Percentiles rank a stretch among this genome's conserved stretches.
phyloP scores from a whole-genome alignment of 2,329 filamentous ascomycete species.

The Penicillium sclerotiorum region DNA sequence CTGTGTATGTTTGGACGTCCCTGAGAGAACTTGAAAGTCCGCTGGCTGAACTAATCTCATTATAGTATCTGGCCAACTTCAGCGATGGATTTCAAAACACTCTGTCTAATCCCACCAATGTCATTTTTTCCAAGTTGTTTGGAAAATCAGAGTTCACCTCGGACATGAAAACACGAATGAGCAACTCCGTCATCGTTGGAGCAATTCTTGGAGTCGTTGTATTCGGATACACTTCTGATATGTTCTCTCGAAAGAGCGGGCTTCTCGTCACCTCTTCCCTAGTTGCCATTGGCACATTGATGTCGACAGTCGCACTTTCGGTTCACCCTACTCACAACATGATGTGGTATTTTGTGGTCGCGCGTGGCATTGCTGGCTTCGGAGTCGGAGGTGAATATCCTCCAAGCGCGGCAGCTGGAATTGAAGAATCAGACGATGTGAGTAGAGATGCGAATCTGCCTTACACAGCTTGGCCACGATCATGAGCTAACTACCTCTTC shows the following conservation, averaged over 20 bases:
- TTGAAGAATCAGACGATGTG: constrained; percentile 39
- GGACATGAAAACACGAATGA: constrained; percentile 35
- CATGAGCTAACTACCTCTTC: background rate
- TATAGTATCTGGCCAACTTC: constrained; percentile 35
- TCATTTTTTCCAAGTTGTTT: constrained; percentile 34
- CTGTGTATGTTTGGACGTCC: constrained; percentile 24
- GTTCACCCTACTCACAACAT: constrained; percentile 37
- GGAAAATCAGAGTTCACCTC: constrained; percentile 25
- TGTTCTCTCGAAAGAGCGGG: constrained; percentile 30
- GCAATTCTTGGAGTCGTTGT: constrained; percentile 33
- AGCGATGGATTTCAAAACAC: constrained; percentile 36
- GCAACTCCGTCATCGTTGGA: constrained; percentile 33
- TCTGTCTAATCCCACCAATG: constrained; percentile 36
- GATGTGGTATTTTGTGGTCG: constrained; percentile 43
- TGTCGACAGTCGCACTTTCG: constrained; percentile 42
- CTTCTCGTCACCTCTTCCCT: constrained; percentile 33
- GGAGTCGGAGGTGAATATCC: constrained; percentile 45
- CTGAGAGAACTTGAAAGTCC: background rate
- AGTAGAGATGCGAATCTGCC: background rate
- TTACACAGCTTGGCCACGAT: background rate
- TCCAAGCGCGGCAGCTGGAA: constrained; percentile 39
- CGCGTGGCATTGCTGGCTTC: constrained; percentile 41
- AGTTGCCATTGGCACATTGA: constrained; percentile 32
- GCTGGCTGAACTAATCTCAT: background rate
- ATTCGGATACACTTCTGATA: constrained; percentile 32